phyloP scores from a whole-genome alignment of 2,329 filamentous ascomycete species.

The Chalaropsis thielavioides region DNA sequence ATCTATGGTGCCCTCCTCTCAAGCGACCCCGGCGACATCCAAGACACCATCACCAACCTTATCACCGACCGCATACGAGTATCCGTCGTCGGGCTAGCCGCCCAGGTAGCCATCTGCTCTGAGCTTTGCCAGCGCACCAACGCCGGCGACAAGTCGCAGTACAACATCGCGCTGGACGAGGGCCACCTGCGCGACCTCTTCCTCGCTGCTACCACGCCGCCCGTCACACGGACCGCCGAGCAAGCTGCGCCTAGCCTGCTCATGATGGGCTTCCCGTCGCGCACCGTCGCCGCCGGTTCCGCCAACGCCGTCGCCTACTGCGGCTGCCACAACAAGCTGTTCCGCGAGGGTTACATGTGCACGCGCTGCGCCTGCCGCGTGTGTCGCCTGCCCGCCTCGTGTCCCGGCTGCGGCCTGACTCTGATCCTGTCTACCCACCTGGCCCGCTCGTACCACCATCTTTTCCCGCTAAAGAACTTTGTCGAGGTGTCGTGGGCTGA shows the following conservation, averaged over 20 bases:
- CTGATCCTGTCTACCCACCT: conserved; percentile 89
- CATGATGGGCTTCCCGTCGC: conserved; percentile 96
- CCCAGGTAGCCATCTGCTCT: conserved; percentile 80
- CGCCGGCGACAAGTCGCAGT: conserved; percentile 57
- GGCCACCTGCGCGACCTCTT: conserved; percentile 75
- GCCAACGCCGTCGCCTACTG: conserved; percentile 57
- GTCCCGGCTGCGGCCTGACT: conserved; percentile 79
- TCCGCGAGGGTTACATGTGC: conserved; percentile 76
- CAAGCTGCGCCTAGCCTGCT: conserved; percentile 52
- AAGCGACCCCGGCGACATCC: conserved; percentile 87
- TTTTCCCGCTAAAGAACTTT: conserved; percentile 86
- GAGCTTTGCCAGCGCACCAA: conserved; percentile 85
- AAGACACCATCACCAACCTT: conserved; percentile 69
- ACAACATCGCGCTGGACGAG: conserved; percentile 67
- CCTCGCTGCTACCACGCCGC: conserved; percentile 76
- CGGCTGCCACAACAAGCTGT: conserved; percentile 76
- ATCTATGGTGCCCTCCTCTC: conserved; percentile 83
- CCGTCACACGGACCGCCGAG: conserved; percentile 55
- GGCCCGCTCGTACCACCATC: conserved; percentile 81
- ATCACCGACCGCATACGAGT: conserved; percentile 75
- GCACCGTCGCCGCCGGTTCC: conserved; percentile 51
- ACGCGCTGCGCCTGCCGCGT: conserved; percentile 80
- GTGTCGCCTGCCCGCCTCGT: conserved; percentile 78
- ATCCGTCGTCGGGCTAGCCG: conserved; percentile 76
- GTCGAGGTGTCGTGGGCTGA: conserved; percentile 71